A percentile compares a stretch with the other conserved stretches of the same genome.
Evolutionary conservation across 768 basidiomycete genomes (phyloP).

Genomic region (Phallus indusiatus): DNA sequence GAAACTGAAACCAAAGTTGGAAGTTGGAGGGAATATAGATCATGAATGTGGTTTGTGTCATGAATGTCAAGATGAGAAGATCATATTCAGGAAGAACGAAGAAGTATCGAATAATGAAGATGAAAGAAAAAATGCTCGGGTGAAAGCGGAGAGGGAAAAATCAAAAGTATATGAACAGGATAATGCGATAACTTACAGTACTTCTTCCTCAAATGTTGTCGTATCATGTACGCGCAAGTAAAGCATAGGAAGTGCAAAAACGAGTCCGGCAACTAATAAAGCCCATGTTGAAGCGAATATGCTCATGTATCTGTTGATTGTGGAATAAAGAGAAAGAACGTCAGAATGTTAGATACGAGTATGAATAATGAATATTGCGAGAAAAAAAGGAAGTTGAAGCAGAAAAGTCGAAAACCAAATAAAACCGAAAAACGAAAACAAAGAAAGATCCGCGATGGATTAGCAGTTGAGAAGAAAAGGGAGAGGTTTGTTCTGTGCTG

Average conservation of each 20-base stretch:
- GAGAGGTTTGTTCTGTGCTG: background rate
- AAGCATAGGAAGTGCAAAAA: constrained; percentile 68
- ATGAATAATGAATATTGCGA: background rate
- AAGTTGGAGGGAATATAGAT: too few species aligned
- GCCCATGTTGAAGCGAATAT: constrained; percentile 68
- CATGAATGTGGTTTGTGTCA: too few species aligned
- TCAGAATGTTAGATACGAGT: background rate
- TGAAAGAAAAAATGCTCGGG: background rate
- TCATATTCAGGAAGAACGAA: background rate
- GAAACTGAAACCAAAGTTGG: too few species aligned
- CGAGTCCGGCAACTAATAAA: constrained; percentile 53
- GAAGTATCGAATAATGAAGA: too few species aligned
- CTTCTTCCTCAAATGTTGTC: constrained; percentile 43
- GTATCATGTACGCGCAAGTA: constrained; percentile 57
- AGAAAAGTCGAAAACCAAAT: too few species aligned
- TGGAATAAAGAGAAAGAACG: background rate
- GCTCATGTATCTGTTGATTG: constrained; percentile 42
- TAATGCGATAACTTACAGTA: constrained; percentile 32
- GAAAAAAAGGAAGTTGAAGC: too few species aligned
- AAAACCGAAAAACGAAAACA: too few species aligned
- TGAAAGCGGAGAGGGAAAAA: background rate
- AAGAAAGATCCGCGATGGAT: too few species aligned
- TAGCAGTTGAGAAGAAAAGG: too few species aligned
- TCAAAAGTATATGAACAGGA: background rate
- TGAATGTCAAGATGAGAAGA: background rate